A percentile compares a stretch with the other conserved stretches of the same genome.
phyloP scores from a whole-genome alignment of 177 flowering plant species.

The Telopea speciosissima region DNA sequence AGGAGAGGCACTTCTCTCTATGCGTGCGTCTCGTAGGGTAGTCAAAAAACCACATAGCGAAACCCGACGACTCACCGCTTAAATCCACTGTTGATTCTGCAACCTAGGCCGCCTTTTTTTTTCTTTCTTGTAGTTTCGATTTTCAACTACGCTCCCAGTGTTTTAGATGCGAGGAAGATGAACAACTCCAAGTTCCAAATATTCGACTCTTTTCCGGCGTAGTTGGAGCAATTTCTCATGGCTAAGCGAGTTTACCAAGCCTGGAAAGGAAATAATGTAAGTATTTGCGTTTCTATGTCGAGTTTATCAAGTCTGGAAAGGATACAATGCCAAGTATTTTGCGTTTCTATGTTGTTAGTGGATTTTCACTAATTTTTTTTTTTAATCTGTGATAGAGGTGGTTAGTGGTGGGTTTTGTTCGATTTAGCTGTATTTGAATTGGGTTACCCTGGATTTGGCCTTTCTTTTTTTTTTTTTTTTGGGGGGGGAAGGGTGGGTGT shows the following conservation, averaged over 20 bases:
- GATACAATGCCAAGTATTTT: conserved; percentile 44
- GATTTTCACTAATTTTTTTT: neutral
- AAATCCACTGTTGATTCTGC: neutral
- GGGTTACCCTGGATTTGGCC: conserved; percentile 1
- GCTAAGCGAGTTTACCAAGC: conserved; percentile 57
- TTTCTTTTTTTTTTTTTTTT: too few relatives aligned
- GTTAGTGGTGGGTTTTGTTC: conserved; percentile 15
- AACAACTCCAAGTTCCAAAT: conserved; percentile 24
- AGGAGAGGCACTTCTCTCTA: neutral
- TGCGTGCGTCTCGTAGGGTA: neutral
- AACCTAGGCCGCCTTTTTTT: neutral
- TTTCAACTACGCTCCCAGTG: neutral
- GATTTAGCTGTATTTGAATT: conserved; percentile 7
- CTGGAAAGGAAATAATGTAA: conserved; percentile 64
- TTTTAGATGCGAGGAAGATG: conserved; percentile 14
- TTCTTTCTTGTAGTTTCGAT: neutral
- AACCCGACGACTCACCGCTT: neutral
- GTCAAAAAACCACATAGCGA: neutral
- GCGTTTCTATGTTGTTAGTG: neutral
- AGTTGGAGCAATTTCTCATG: conserved; percentile 27
- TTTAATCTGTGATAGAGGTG: conserved; percentile 9
- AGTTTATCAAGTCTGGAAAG: conserved; percentile 44
- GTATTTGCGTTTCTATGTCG: conserved; percentile 7
- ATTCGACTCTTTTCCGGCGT: conserved; percentile 35
- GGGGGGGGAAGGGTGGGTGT: neutral